Evolutionary conservation across 768 basidiomycete species (phyloP).

Genomic region (Leucosporidium yakuticum): DNA sequence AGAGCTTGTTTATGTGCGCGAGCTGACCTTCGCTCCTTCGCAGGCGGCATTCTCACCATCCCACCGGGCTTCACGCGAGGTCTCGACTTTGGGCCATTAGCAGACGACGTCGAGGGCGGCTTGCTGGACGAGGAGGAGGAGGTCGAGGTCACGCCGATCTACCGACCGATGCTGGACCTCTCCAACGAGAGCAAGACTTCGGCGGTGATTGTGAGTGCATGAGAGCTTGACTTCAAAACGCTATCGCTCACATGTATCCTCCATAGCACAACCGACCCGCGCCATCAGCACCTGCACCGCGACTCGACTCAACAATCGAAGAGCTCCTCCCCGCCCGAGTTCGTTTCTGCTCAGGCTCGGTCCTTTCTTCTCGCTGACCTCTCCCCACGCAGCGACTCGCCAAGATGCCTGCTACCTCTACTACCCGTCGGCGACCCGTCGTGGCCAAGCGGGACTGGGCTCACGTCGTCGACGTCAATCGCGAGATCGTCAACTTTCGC

Average conservation of each 20-base stretch:
- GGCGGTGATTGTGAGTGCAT: neutral
- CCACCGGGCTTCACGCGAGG: slow-evolving; percentile 81
- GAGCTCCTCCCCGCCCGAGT: slow-evolving; percentile 60
- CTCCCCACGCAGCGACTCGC: slow-evolving; percentile 48
- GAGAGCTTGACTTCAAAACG: neutral
- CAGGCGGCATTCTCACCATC: slow-evolving; percentile 54
- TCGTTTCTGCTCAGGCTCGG: slow-evolving; percentile 20
- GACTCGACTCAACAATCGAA: slow-evolving; percentile 59
- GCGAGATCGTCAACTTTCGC: slow-evolving; percentile 77
- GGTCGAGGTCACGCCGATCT: slow-evolving; percentile 36
- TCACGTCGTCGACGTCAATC: slow-evolving; percentile 89
- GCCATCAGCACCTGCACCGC: slow-evolving; percentile 37
- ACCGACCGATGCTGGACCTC: slow-evolving; percentile 36
- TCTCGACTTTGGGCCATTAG: slow-evolving; percentile 52
- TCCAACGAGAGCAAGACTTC: slow-evolving; percentile 12
- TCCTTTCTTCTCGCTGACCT: neutral
- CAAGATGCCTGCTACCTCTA: slow-evolving; percentile 53
- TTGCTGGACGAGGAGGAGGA: slow-evolving; percentile 41
- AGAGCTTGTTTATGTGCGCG: neutral
- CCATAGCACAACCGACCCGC: neutral
- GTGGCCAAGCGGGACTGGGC: slow-evolving; percentile 91
- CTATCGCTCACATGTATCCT: neutral
- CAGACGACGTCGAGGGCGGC: slow-evolving; percentile 41
- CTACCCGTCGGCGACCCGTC: slow-evolving; percentile 44
- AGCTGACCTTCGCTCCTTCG: neutral